These are phyloP conservation scores for Monosporozyma siamensis DNA, from an alignment of 805 yeast genomes.

Conservation along the genomic window DNA sequence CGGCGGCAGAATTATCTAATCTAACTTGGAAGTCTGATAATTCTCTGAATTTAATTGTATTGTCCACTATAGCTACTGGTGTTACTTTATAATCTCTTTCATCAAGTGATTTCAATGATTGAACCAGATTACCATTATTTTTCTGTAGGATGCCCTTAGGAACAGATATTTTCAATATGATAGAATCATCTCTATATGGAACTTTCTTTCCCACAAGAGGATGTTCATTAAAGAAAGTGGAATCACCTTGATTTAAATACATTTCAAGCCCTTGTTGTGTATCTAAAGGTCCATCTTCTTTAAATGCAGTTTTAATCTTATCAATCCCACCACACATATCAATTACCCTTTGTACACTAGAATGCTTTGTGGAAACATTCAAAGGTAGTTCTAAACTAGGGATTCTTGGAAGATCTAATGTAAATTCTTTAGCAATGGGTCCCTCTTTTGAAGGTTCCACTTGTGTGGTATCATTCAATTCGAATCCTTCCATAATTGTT, in stretches of 20 bases:
- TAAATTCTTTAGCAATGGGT: slow-evolving; percentile 41
- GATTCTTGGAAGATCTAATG: slow-evolving; percentile 65
- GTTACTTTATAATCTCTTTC: slow-evolving; percentile 35
- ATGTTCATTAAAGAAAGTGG: slow-evolving; percentile 39
- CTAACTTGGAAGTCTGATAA: slow-evolving; percentile 80
- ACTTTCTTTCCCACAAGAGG: slow-evolving; percentile 47
- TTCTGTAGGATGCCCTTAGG: slow-evolving; percentile 45
- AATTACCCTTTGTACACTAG: slow-evolving; percentile 53
- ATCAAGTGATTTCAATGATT: slow-evolving; percentile 33
- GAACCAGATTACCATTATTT: slow-evolving; percentile 35
- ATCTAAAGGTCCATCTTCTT: slow-evolving; percentile 21
- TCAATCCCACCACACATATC: slow-evolving; percentile 57
- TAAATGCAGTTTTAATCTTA: slow-evolving; percentile 28
- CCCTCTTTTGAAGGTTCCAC: slow-evolving; percentile 3
- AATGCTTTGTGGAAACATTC: slow-evolving; percentile 36
- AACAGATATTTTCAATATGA: slow-evolving; percentile 48
- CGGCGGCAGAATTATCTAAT: slow-evolving; percentile 47
- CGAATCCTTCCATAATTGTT: too few species aligned
- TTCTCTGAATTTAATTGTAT: slow-evolving; percentile 69
- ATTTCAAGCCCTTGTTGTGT: slow-evolving; percentile 23
- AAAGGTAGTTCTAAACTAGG: slow-evolving; percentile 75
- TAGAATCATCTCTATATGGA: slow-evolving; percentile 43
- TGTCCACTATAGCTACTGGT: slow-evolving; percentile 60
- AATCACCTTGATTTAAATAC: slow-evolving; percentile 30
- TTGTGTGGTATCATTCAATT: background rate